A percentile compares a stretch with the other conserved stretches of the same genome.
Evolutionary conservation across 139 green algal genomes (phyloP).

Genomic region (Chlorella sp.): DNA sequence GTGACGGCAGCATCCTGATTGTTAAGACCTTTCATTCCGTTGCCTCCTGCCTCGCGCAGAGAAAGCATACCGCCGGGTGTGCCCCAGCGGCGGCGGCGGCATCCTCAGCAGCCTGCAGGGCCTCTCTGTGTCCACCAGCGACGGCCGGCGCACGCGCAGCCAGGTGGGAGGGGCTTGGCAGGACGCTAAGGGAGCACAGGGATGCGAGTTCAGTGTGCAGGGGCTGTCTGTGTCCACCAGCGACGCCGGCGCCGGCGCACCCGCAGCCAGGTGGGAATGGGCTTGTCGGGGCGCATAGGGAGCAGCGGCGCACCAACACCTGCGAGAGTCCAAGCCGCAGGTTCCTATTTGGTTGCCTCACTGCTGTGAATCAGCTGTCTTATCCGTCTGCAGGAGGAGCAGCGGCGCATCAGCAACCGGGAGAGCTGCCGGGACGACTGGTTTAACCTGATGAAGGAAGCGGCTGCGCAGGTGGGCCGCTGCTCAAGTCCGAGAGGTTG

Average conservation of each 20-base stretch:
- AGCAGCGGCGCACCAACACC: too few species aligned
- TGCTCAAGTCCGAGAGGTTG: too few species aligned
- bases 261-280: not conserved
- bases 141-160: conserved; percentile 13
- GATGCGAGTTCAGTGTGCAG: too few species aligned
- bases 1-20: too few species aligned
- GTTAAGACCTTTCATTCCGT: too few species aligned
- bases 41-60: conserved; percentile 13
- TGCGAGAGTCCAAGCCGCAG: too few species aligned
- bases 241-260: conserved; percentile 19
- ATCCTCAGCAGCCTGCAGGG: conserved; percentile 25
- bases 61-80: conserved; percentile 30
- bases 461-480: not conserved
- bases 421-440: conserved; percentile 66
- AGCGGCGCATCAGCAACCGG: conserved; percentile 59
- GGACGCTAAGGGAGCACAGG: too few species aligned
- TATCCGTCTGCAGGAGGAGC: conserved; percentile 58
- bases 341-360: too few species aligned
- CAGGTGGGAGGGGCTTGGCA: not conserved
- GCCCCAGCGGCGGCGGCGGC: not conserved
- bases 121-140: conserved; percentile 39
- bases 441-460: conserved; percentile 56
- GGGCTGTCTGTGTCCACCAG: conserved; percentile 38
- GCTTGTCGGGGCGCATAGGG: too few species aligned
- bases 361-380: too few species aligned